Conservation (phyloP, 208 protist species). For the Leishmania amazonensis region DNA sequence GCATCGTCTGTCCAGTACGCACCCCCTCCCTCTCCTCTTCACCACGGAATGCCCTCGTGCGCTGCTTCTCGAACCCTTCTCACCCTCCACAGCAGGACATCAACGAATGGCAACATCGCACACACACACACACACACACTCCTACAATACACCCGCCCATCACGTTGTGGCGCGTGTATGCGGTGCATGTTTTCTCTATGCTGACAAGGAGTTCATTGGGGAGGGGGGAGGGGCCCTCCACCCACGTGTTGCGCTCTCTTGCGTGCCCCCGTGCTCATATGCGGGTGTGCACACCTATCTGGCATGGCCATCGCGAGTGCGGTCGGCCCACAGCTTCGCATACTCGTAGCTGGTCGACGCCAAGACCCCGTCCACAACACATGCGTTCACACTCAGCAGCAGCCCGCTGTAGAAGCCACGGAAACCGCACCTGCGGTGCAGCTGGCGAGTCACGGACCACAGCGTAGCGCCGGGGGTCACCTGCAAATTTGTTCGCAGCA, state of each 20-base stretch:
- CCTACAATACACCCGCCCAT: too few species aligned
- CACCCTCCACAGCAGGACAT: too few species aligned
- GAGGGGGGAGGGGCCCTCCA: too few species aligned
- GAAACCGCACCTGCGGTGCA: slow-evolving; percentile 62
- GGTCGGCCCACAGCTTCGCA: slow-evolving; percentile 83
- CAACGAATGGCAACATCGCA: too few species aligned
- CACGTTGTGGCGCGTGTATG: too few species aligned
- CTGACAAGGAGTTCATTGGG: neutral
- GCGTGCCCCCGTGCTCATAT: neutral
- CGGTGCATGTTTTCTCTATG: neutral
- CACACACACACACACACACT: too few species aligned
- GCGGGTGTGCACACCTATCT: slow-evolving; percentile 10
- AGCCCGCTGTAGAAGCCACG: slow-evolving; percentile 76
- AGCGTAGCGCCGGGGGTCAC: slow-evolving; percentile 69
- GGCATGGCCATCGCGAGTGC: slow-evolving; percentile 22
- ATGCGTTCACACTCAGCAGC: slow-evolving; percentile 66
- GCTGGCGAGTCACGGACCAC: slow-evolving; percentile 38
- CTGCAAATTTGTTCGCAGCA: slow-evolving; percentile 83
- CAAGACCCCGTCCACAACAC: slow-evolving; percentile 73
- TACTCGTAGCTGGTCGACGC: slow-evolving; percentile 87
- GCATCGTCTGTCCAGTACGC: too few species aligned
- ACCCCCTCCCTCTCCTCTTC: too few species aligned
- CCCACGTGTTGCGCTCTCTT: neutral
- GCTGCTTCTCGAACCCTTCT: too few species aligned
- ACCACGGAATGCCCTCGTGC: too few species aligned